A percentile compares a stretch with the other conserved stretches of the same genome.
phyloP scores from a whole-genome alignment of 805 yeast species.

The Cephaloascus albidus region DNA sequence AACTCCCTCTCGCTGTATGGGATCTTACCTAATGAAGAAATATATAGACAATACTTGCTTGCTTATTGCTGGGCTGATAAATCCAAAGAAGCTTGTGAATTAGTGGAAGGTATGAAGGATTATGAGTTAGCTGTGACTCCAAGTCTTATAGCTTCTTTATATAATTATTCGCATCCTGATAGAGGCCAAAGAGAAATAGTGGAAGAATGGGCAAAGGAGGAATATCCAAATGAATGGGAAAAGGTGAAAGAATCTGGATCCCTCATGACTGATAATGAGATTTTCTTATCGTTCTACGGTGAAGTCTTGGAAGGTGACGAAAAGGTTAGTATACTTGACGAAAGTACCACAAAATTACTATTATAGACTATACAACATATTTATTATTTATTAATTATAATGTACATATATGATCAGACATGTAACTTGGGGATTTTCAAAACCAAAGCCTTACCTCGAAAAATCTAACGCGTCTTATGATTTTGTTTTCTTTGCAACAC shows the following conservation, averaged over 20 bases:
- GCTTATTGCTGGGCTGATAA: slow-evolving; percentile 33
- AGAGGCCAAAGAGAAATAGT: slow-evolving; percentile 18
- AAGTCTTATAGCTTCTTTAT: slow-evolving; percentile 23
- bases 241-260: slow-evolving; percentile 12
- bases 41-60: slow-evolving; percentile 28
- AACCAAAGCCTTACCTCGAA: too few relatives aligned
- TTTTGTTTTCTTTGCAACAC: background rate
- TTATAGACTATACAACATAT: background rate
- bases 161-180: slow-evolving; percentile 24
- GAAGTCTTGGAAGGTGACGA: slow-evolving; percentile 1
- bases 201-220: slow-evolving; percentile 19
- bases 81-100: slow-evolving; percentile 22
- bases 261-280: slow-evolving; percentile 14
- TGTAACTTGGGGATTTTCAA: too few relatives aligned
- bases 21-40: slow-evolving; percentile 21
- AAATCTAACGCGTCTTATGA: background rate
- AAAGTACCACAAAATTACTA: background rate
- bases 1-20: slow-evolving; percentile 25
- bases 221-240: slow-evolving; percentile 19
- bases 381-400: too few relatives aligned
- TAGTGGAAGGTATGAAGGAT: slow-evolving; percentile 24
- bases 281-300: background rate
- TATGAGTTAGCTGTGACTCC: slow-evolving; percentile 20
- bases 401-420: too few relatives aligned
- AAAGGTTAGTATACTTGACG: background rate